Evolutionary conservation across 2,329 filamentous ascomycete genomes (phyloP).

Genomic region (Hansfordia pulvinata): DNA sequence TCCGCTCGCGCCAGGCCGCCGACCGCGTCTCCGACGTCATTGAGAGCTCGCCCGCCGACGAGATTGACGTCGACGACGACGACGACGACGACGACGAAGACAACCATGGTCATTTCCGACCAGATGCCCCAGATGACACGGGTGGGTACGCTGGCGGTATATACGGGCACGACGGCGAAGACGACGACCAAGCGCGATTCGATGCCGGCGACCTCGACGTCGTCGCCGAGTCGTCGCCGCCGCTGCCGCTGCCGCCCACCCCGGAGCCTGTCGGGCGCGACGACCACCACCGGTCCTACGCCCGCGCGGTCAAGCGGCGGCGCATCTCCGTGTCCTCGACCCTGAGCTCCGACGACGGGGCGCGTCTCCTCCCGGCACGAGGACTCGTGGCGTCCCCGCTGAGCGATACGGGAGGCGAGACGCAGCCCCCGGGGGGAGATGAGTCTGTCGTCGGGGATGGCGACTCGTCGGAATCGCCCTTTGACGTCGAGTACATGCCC

Average conservation of each 20-base stretch:
- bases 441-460: too few relatives aligned
- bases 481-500: too few relatives aligned
- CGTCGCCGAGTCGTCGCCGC: too few relatives aligned
- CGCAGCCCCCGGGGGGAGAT: too few relatives aligned
- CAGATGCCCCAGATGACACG: too few relatives aligned
- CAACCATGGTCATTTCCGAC: too few relatives aligned
- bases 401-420: too few relatives aligned
- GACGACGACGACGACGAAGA: neutral
- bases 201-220: too few relatives aligned
- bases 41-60: conserved; percentile 11
- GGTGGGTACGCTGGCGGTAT: too few relatives aligned
- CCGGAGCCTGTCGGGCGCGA: conserved; percentile 3
- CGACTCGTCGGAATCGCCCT: too few relatives aligned
- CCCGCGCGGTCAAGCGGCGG: conserved; percentile 19
- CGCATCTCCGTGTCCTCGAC: conserved; percentile 19
- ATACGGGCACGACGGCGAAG: too few relatives aligned
- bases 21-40: conserved; percentile 11
- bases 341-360: conserved; percentile 2
- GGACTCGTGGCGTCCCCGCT: conserved; percentile 1
- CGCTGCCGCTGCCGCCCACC: conserved; percentile 8
- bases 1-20: conserved; percentile 2
- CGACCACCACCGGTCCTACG: conserved; percentile 2
- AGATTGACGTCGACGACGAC: neutral
- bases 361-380: conserved; percentile 1
- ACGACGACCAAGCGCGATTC: too few relatives aligned